Percentiles rank a stretch among this genome's conserved stretches.
Conservation (phyloP, 768 basidiomycete species). For the Coprinopsis strossmayeri region DNA sequence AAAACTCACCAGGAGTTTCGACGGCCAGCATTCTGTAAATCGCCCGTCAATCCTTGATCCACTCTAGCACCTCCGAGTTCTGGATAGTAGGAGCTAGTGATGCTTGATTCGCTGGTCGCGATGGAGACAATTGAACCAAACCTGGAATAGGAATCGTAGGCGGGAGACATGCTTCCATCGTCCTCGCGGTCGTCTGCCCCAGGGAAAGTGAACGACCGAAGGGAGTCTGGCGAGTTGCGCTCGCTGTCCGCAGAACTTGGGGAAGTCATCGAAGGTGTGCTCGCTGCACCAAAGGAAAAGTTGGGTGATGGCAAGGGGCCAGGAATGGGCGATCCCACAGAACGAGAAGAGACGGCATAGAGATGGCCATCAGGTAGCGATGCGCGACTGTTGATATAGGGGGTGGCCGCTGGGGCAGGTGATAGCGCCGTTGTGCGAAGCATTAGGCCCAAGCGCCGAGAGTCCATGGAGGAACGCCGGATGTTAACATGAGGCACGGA, state of each 20-base stretch:
- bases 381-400: constrained; percentile 33
- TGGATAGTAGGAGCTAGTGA: constrained; percentile 28
- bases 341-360: constrained; percentile 42
- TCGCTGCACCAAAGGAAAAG: constrained; percentile 60
- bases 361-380: constrained; percentile 46
- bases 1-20: constrained; percentile 9
- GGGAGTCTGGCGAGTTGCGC: constrained; percentile 48
- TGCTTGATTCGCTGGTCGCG: constrained; percentile 53
- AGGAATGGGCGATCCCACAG: constrained; percentile 36
- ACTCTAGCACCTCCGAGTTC: constrained; percentile 5
- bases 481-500: constrained; percentile 30
- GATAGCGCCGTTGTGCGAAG: constrained; percentile 24
- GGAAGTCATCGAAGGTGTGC: constrained; percentile 42
- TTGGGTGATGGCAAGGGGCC: constrained; percentile 58
- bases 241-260: constrained; percentile 46
- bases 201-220: constrained; percentile 39
- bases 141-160: constrained; percentile 45
- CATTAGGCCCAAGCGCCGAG: constrained; percentile 29
- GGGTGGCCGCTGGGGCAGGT: constrained; percentile 37
- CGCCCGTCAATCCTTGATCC: constrained; percentile 4
- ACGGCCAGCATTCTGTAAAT: constrained; percentile 9
- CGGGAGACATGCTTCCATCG: constrained; percentile 44
- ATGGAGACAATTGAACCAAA: constrained; percentile 59
- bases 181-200: constrained; percentile 38
- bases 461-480: constrained; percentile 37